These are phyloP conservation scores for Candida ulmi DNA, from an alignment of 805 yeast species.

Conservation along the genomic window DNA sequence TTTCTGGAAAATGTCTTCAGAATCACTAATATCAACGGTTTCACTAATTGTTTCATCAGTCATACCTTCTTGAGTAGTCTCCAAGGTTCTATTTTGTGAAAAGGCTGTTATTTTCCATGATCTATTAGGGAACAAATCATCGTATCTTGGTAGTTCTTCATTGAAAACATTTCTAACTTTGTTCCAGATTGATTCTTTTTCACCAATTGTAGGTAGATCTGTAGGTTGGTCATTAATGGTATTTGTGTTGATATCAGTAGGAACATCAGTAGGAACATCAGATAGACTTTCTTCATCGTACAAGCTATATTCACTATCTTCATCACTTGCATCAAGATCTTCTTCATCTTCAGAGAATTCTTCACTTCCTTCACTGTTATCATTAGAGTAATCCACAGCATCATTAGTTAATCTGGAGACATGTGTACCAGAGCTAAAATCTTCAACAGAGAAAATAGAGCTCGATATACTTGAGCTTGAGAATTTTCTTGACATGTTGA, in stretches of 20 bases:
- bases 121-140: constrained; percentile 60
- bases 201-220: background rate
- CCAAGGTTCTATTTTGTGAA: constrained; percentile 9
- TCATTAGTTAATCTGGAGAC: constrained; percentile 31
- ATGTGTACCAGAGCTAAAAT: constrained; percentile 22
- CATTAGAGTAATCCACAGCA: constrained; percentile 1
- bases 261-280: no score
- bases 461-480: constrained; percentile 22
- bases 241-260: no score
- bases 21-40: constrained; percentile 4
- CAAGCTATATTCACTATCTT: constrained; percentile 24
- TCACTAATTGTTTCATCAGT: constrained; percentile 8
- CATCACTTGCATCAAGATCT: constrained; percentile 20
- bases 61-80: constrained; percentile 2
- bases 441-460: constrained; percentile 27
- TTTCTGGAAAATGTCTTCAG: constrained; percentile 30
- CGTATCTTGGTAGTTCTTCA: constrained; percentile 63
- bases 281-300: constrained; percentile 5
- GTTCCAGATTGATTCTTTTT: constrained; percentile 28
- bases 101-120: constrained; percentile 14
- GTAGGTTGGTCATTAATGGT: no score
- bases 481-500: constrained; percentile 17
- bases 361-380: constrained; percentile 8
- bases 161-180: constrained; percentile 29
- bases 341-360: constrained; percentile 1